phyloP scores from a whole-genome alignment of 495 filamentous ascomycete genomes.

The Aspergillus sclerotioniger region DNA sequence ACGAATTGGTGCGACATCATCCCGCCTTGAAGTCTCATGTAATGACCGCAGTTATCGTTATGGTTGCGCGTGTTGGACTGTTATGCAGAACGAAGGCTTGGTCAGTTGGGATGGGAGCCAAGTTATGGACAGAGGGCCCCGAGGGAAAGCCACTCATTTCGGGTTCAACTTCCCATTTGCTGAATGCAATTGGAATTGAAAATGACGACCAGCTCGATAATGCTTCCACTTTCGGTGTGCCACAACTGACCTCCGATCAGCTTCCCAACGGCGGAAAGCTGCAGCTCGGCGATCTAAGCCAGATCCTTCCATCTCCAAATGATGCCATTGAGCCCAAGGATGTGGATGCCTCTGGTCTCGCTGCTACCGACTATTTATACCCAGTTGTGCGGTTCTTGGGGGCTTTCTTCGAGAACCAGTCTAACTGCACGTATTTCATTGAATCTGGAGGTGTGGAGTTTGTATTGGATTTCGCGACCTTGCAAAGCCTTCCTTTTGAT shows the following conservation, averaged over 20 bases:
- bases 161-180: constrained; percentile 33
- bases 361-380: constrained; percentile 65
- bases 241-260: constrained; percentile 26
- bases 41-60: constrained; percentile 74
- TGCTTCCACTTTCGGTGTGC: constrained; percentile 31
- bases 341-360: constrained; percentile 48
- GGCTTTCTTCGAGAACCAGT: constrained; percentile 73
- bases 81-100: constrained; percentile 67
- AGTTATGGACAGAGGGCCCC: constrained; percentile 63
- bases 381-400: constrained; percentile 72
- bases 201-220: constrained; percentile 29
- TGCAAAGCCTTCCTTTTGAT: constrained; percentile 72
- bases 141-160: constrained; percentile 32
- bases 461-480: constrained; percentile 77
- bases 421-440: constrained; percentile 72
- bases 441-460: constrained; percentile 76
- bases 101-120: constrained; percentile 69
- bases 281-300: constrained; percentile 31
- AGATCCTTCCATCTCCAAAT: constrained; percentile 26
- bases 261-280: constrained; percentile 43
- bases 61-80: constrained; percentile 73
- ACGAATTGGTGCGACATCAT: constrained; percentile 93
- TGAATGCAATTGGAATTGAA: constrained; percentile 35
- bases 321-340: constrained; percentile 45
- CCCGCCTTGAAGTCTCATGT: constrained; percentile 76